These are phyloP conservation scores for Patellifolia procumbens DNA, from an alignment of 179 eudicot species.

Conservation along the genomic window DNA sequence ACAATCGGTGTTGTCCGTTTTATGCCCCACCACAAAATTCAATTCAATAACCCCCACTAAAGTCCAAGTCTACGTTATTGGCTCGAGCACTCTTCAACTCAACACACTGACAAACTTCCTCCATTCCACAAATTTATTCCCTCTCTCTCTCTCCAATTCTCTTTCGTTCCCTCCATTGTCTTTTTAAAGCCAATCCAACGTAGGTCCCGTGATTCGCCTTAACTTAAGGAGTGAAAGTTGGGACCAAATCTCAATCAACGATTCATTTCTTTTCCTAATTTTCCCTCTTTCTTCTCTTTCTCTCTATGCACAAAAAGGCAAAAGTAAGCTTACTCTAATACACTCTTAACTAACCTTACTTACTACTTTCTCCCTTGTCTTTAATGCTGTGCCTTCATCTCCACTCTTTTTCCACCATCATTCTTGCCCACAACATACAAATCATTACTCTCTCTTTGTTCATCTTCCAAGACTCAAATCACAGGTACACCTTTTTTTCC, in stretches of 20 bases:
- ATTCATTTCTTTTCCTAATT: constrained; percentile 12
- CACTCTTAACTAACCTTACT: constrained; percentile 27
- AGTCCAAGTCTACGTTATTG: constrained; percentile 21
- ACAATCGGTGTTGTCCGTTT: not conserved
- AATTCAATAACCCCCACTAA: constrained; percentile 5
- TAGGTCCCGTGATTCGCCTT: constrained; percentile 39
- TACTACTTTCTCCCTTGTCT: constrained; percentile 15
- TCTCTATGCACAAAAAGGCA: not conserved
- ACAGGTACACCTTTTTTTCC: constrained; percentile 6
- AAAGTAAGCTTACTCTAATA: not conserved
- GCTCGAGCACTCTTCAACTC: constrained; percentile 12
- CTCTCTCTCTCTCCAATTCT: not conserved
- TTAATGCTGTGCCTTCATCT: constrained; percentile 34
- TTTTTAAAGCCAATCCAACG: constrained; percentile 25
- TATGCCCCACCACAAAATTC: not conserved
- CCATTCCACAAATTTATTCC: not conserved
- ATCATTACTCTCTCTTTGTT: constrained; percentile 3
- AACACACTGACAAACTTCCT: not conserved
- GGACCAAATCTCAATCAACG: constrained; percentile 32
- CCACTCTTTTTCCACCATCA: constrained; percentile 33
- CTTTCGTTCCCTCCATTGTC: not conserved
- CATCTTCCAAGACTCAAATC: not conserved
- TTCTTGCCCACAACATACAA: constrained; percentile 19
- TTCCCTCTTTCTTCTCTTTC: constrained; percentile 18
- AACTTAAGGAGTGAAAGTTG: constrained; percentile 37